Evolutionary conservation across 345 rosid species (phyloP), one percentile per base, ranked within the genome.

Genomic region (Dimocarpus longan): DNA sequence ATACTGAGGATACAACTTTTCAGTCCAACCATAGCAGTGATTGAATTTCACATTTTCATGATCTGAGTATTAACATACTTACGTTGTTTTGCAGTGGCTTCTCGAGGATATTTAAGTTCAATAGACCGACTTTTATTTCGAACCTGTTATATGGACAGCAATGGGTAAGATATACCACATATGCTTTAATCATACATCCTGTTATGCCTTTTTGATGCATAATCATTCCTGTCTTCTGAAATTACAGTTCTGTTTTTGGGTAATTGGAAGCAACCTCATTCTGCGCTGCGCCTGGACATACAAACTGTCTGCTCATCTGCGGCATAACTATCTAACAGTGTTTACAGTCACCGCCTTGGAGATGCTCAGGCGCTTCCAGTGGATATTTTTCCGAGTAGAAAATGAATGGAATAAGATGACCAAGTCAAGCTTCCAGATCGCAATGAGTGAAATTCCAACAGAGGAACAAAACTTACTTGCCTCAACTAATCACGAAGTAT

Each of bases 311-410:
- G 97, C 98, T 62, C 98, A 94, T 90, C 92, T 94, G 73, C 94
- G 98, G 62, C 98, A 93, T 75, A 94, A 97, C 76, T 91, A 97
- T 84, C 85, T 92, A 44, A 97, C 95, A 0, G 86, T 93, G 67
- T 97, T 97, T 75, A 43, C 89, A 37, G 74, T 94, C 12, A 82
- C 90, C 0, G 84, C 89, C 12, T 76, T 96, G 87, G 99, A 96
- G 89, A 93, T 94, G 78, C 74, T 94, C 70, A 88, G 97, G 65
- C 87, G 99, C 5, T 93, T 94, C 83, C 99, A 93, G 44, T 97
- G 98, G 98, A 81, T 90, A 52, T 94, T 97, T 80, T 97, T 97
- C 85, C 92, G 98, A n/a, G 97, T 97, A 44, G 99, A 97, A 82
- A 97, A 93, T 28, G 99, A 94, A 68, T 94, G 98, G 99, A 94